Percentiles rank a stretch among this genome's conserved stretches.
Conservation (phyloP, 768 basidiomycete species). For the Fistulinella prunicolor region DNA sequence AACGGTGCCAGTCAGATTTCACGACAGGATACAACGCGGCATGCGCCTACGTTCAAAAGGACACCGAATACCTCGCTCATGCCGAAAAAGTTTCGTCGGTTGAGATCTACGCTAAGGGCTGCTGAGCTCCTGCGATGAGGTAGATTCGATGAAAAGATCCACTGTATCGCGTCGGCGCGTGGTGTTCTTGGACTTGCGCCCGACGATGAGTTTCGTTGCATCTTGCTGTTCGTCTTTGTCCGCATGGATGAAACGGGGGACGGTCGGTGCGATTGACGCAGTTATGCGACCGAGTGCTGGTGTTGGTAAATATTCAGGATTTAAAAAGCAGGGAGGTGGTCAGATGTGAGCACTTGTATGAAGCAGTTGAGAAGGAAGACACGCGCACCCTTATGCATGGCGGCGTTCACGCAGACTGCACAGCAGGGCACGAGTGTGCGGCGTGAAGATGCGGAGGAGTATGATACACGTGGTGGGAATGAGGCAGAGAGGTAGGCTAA, state of each 20-base stretch:
- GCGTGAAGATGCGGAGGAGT: conserved; percentile 18
- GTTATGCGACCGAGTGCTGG: conserved; percentile 6
- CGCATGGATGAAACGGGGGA: conserved; percentile 21
- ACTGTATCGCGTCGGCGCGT: conserved; percentile 51
- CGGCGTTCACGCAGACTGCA: conserved; percentile 16
- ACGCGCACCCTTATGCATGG: conserved; percentile 28
- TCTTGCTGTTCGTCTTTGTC: conserved; percentile 21
- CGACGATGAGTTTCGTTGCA: conserved; percentile 23
- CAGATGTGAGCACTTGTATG: conserved; percentile 11
- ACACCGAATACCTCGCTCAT: conserved; percentile 77
- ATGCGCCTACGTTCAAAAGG: conserved; percentile 59
- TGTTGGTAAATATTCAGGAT: not conserved
- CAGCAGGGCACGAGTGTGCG: conserved; percentile 34
- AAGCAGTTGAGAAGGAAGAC: conserved; percentile 18
- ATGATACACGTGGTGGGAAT: conserved; percentile 25
- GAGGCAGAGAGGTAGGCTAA: conserved; percentile 15
- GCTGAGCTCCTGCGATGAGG: conserved; percentile 59
- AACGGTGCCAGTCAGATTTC: conserved; percentile 10
- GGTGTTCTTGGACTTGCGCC: conserved; percentile 28
- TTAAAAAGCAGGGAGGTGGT: conserved; percentile 4
- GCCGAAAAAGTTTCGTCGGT: conserved; percentile 74
- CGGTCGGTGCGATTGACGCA: conserved; percentile 11
- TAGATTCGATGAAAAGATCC: conserved; percentile 75
- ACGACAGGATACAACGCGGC: not conserved
- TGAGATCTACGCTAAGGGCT: conserved; percentile 55